Percentiles rank a stretch among this genome's conserved stretches.
These are phyloP conservation scores for Dysphania ambrosioides DNA, from an alignment of 148 eudicot genomes.

Conservation along the genomic window DNA sequence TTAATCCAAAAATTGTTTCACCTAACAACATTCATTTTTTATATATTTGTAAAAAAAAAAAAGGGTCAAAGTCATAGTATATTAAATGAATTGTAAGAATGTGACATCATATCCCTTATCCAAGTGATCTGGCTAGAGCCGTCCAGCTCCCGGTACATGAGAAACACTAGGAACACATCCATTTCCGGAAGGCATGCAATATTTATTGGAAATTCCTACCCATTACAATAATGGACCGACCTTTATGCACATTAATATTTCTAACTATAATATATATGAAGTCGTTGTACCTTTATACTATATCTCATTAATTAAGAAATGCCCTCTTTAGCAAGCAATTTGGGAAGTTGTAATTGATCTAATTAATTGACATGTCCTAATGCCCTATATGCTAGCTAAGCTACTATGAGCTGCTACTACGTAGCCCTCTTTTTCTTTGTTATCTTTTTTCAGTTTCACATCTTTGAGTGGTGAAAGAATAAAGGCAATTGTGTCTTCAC, in stretches of 20 bases:
- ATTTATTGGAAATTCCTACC: neutral
- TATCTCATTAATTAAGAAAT: neutral
- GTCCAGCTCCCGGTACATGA: neutral
- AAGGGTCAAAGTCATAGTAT: too few relatives aligned
- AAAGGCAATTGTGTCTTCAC: neutral
- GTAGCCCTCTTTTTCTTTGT: neutral
- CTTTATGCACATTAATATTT: neutral
- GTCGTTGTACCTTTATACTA: neutral
- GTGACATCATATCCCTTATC: too few relatives aligned
- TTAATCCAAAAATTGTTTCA: too few relatives aligned
- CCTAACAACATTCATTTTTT: too few relatives aligned
- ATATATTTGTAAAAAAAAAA: too few relatives aligned
- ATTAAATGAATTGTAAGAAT: too few relatives aligned
- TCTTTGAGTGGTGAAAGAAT: neutral
- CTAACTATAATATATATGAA: neutral
- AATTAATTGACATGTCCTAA: neutral
- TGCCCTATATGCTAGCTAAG: neutral
- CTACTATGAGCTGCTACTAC: neutral
- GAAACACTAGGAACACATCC: neutral
- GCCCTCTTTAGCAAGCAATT: slow-evolving; percentile 6
- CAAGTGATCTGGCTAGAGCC: too few relatives aligned
- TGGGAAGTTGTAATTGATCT: neutral
- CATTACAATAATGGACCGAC: neutral
- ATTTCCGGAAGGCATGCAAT: neutral
- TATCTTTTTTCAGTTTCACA: neutral